Percentiles rank a stretch among this genome's conserved stretches.
Evolutionary conservation across 2,329 filamentous ascomycete genomes (phyloP).

Genomic region (Grosmannia clavigera): DNA sequence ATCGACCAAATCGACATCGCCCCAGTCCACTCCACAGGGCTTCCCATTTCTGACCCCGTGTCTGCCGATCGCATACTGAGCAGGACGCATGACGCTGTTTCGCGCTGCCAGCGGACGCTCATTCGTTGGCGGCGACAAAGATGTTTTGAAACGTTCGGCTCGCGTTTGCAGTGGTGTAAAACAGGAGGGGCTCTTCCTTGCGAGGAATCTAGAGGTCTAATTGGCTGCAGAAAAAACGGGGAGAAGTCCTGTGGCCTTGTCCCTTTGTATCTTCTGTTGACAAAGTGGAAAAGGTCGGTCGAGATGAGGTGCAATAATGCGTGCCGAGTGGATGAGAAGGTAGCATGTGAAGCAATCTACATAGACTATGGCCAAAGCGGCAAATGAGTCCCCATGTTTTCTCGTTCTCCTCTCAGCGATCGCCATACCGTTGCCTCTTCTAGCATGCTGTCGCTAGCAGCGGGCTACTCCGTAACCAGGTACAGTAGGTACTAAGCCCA

Average conservation of each 20-base stretch:
- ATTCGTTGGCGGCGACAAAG: neutral
- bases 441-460: neutral
- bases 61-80: neutral
- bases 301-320: neutral
- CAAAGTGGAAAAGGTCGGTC: too few species aligned
- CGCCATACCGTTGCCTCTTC: neutral
- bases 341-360: neutral
- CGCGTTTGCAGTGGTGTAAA: neutral
- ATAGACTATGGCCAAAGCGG: neutral
- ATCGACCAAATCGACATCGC: neutral
- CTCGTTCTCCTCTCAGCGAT: neutral
- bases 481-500: neutral
- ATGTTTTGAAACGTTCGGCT: neutral
- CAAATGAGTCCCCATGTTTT: neutral
- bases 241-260: neutral
- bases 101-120: neutral
- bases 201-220: neutral
- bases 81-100: neutral
- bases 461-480: neutral
- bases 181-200: neutral
- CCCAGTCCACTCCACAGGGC: neutral
- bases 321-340: neutral
- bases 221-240: neutral
- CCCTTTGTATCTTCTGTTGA: too few species aligned
- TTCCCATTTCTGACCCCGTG: neutral